Percentiles rank a stretch among this genome's conserved stretches.
phyloP scores from a whole-genome alignment of 192 early-diverging fungal species.

The Obelidium mucronatum region DNA sequence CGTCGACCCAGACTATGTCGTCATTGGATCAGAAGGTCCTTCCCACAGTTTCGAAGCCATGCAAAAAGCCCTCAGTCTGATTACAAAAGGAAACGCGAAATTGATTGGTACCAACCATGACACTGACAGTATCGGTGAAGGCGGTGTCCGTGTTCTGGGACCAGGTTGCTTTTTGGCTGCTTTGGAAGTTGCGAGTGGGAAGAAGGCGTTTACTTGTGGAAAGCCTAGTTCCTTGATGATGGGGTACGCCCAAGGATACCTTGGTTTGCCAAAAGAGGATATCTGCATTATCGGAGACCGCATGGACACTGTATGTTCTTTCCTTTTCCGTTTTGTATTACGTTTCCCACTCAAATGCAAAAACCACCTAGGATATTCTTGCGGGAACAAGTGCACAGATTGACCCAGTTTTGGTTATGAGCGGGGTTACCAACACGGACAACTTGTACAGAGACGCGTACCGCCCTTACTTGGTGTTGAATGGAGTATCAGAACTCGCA shows the following conservation, averaged over 20 bases:
- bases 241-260: slow-evolving; percentile 56
- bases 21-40: slow-evolving; percentile 61
- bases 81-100: slow-evolving; percentile 57
- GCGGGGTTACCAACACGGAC: slow-evolving; percentile 57
- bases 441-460: slow-evolving; percentile 59
- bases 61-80: slow-evolving; percentile 61
- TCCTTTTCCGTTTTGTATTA: neutral
- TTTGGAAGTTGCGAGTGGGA: slow-evolving; percentile 62
- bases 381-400: slow-evolving; percentile 59
- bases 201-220: slow-evolving; percentile 67
- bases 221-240: slow-evolving; percentile 40
- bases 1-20: slow-evolving; percentile 62
- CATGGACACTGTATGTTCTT: slow-evolving; percentile 60
- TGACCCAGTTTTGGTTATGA: slow-evolving; percentile 62
- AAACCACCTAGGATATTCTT: slow-evolving; percentile 57
- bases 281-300: slow-evolving; percentile 71
- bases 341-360: neutral
- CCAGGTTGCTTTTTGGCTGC: slow-evolving; percentile 60
- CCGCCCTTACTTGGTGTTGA: slow-evolving; percentile 60
- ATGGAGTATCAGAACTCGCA: slow-evolving; percentile 52
- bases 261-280: slow-evolving; percentile 59
- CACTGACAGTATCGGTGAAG: slow-evolving; percentile 53
- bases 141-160: slow-evolving; percentile 51
- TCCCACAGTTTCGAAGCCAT: slow-evolving; percentile 51
- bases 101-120: slow-evolving; percentile 70